A percentile compares a stretch with the other conserved stretches of the same genome.
phyloP scores from a whole-genome alignment of 495 filamentous ascomycete species.

The Penicillium crystallinum region DNA sequence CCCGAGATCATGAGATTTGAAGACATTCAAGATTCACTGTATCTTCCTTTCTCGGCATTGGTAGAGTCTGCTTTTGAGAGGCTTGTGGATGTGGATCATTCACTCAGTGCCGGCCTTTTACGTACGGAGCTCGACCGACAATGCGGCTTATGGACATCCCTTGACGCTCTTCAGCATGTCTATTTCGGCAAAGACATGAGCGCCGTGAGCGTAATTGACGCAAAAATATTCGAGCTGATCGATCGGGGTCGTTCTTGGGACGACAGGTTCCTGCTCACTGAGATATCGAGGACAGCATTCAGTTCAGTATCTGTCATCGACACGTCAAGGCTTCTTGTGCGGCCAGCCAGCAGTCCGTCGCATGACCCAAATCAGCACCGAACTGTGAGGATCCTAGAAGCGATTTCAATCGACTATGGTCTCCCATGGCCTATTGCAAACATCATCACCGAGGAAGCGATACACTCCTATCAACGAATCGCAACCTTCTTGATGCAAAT shows the following conservation, averaged over 20 bases:
- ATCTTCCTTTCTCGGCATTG: conserved; percentile 70
- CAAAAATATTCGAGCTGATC: conserved; percentile 70
- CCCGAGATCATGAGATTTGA: conserved; percentile 45
- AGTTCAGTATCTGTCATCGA: conserved; percentile 47
- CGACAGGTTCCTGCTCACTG: conserved; percentile 77
- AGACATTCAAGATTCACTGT: conserved; percentile 38
- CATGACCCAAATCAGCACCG: conserved; percentile 14
- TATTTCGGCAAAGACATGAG: conserved; percentile 72
- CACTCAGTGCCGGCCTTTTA: conserved; percentile 59
- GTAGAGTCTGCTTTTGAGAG: conserved; percentile 63
- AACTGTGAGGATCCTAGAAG: conserved; percentile 49
- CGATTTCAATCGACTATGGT: conserved; percentile 54
- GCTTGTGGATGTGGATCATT: conserved; percentile 69
- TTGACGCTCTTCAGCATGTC: conserved; percentile 64
- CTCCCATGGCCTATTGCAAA: conserved; percentile 87
- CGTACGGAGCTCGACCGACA: conserved; percentile 60
- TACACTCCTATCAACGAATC: conserved; percentile 60
- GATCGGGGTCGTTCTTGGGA: conserved; percentile 69
- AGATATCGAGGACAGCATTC: conserved; percentile 68
- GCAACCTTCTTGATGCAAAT: conserved; percentile 75
- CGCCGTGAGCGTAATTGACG: conserved; percentile 55
- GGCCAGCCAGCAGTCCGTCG: conserved; percentile 23
- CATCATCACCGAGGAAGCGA: conserved; percentile 58
- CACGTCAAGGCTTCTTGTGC: conserved; percentile 53
- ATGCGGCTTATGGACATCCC: conserved; percentile 59